Percentiles rank a stretch among this genome's conserved stretches.
phyloP scores from a whole-genome alignment of 352 stramenopile species.

The Globisporangium spiculum region DNA sequence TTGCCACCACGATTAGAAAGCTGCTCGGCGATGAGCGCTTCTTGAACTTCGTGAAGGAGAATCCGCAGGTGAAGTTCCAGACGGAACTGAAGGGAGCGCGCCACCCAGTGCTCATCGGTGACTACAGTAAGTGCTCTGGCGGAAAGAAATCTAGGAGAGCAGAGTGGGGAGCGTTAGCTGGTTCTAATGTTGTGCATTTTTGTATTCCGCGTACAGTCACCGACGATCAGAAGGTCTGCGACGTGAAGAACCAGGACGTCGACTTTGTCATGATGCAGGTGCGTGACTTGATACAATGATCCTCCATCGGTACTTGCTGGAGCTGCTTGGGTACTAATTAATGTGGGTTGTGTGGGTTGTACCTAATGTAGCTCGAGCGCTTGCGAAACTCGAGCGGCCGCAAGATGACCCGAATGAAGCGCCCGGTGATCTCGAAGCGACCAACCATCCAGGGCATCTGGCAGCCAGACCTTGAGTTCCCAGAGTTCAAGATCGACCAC shows the following conservation, averaged over 20 bases:
- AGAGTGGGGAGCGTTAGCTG: neutral
- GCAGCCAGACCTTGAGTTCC: conserved; percentile 84
- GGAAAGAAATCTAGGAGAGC: neutral
- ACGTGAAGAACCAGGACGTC: conserved; percentile 89
- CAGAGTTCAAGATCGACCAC: conserved; percentile 81
- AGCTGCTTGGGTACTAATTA: neutral
- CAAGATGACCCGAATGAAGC: conserved; percentile 88
- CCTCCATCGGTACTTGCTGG: neutral
- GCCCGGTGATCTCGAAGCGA: conserved; percentile 77
- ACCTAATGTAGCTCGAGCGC: conserved; percentile 58
- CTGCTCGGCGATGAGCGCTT: conserved; percentile 78
- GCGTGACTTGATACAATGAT: conserved; percentile 6
- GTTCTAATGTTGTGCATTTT: neutral
- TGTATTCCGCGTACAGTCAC: conserved; percentile 46
- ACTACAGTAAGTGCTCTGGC: conserved; percentile 61
- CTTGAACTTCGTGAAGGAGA: conserved; percentile 82
- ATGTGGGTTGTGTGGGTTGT: neutral
- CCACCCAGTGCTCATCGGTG: conserved; percentile 79
- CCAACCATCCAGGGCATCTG: conserved; percentile 84
- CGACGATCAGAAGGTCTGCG: conserved; percentile 75
- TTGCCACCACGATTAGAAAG: conserved; percentile 24
- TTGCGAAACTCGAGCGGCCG: conserved; percentile 83
- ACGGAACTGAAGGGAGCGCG: conserved; percentile 82
- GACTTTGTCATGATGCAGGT: conserved; percentile 81
- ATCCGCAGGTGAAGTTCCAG: conserved; percentile 82